Conservation (phyloP, 2,329 filamentous ascomycete species). For the Coniella lustricola region DNA sequence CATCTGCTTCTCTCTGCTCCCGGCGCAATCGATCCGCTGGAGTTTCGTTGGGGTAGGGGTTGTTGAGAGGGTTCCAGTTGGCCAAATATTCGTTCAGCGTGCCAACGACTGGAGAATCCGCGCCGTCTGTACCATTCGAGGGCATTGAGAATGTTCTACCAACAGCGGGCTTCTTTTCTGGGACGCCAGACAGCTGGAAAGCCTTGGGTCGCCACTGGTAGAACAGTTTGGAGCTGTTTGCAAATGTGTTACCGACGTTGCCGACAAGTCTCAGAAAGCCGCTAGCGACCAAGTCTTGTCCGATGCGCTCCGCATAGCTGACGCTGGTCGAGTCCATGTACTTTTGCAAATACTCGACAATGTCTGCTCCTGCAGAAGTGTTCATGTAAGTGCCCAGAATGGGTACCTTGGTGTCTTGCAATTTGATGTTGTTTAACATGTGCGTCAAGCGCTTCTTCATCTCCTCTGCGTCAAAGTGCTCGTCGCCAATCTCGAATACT, state of each 20-base stretch:
- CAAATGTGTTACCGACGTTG: constrained; percentile 90
- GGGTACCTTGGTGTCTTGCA: constrained; percentile 88
- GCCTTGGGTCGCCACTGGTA: constrained; percentile 95
- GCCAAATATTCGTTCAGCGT: constrained; percentile 83
- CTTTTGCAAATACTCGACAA: constrained; percentile 90
- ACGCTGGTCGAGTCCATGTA: constrained; percentile 78
- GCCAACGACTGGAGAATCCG: constrained; percentile 76
- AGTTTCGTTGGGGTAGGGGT: constrained; percentile 87
- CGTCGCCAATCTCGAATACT: constrained; percentile 82
- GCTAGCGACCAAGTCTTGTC: constrained; percentile 80
- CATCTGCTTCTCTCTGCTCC: constrained; percentile 84
- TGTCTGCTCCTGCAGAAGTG: constrained; percentile 83
- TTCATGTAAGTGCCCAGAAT: constrained; percentile 94
- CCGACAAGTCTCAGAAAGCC: constrained; percentile 87
- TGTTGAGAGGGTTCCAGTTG: constrained; percentile 90
- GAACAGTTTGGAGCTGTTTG: constrained; percentile 94
- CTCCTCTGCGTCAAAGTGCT: constrained; percentile 76
- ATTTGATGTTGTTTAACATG: constrained; percentile 78
- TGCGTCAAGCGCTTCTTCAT: constrained; percentile 84
- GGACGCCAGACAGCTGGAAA: constrained; percentile 80
- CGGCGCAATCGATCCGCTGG: constrained; percentile 77
- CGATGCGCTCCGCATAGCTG: constrained; percentile 87
- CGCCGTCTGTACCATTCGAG: constrained; percentile 44
- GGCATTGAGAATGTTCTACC: constrained; percentile 68
- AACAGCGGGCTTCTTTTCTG: constrained; percentile 74